Evolutionary conservation across 805 yeast species (phyloP), one percentile per base, ranked within the genome.

Genomic region (Maudiozyma pseudohumilis): DNA sequence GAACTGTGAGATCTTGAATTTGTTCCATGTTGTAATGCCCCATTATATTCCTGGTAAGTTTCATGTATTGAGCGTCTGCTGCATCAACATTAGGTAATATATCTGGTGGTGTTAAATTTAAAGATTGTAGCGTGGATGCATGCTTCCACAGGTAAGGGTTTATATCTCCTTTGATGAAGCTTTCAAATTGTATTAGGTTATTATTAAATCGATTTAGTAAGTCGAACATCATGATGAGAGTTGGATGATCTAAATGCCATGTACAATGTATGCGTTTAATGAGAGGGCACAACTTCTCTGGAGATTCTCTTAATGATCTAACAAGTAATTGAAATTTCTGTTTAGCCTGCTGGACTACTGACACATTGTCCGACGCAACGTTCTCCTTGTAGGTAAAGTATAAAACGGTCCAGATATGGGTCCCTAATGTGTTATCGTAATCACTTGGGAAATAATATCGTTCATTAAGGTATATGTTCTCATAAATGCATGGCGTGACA

Each of bases 321-420:
- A 55, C 35, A 25, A 57, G 33, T n/a, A 42, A 36, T 23, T 30
- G 21, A 12, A 56, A 47, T 33, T 53, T 54, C 11, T 19, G 17
- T 16, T 32, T 41, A 3, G 50, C 47, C 8, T 40, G 6, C 3
- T 22, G 16, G 15, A 30, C 16, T 13, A 40, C 21, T 10, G 10
- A 18, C 3, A 38, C 22, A 6, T 38, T 26, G 16, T 21, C n/a
- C 12, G 26, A 40, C 30, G 35, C 28, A 16, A 36, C 26, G 8
- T 38, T 41, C 8, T 39, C 27, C 9, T 34, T 6, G 19, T 34
- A 36, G 10, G 45, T 29, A 24, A 45, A 48, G n/a, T 41, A 32
- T 11, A 57, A 36, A 1, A 49, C 48, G 4, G 60, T 53, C 62
- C 62, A 57, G 12, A 31, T 18, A 18, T 44, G 40, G 4, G 54